Evolutionary conservation across 169 alveolate species (phyloP).

Genomic region (Cryptosporidium xiaoi): DNA sequence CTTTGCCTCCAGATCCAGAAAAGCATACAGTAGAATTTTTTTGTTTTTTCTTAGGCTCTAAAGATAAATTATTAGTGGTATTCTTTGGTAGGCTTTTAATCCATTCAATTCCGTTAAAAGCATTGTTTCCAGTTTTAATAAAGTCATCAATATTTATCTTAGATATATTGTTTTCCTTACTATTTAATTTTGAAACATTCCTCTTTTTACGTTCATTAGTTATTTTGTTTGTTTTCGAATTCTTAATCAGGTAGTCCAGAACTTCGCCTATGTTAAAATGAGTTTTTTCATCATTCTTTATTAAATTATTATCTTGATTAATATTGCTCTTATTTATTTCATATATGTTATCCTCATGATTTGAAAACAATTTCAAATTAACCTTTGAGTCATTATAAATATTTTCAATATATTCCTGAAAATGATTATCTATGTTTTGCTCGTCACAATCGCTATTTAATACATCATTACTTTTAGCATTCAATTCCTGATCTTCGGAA

Average conservation of each 20-base stretch:
- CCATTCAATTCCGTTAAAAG: slow-evolving; percentile 47
- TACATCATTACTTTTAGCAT: too few relatives aligned
- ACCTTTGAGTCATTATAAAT: too few relatives aligned
- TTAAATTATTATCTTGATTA: too few relatives aligned
- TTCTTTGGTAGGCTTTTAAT: slow-evolving; percentile 6
- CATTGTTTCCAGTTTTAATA: background rate
- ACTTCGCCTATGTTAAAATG: background rate
- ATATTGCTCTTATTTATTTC: too few relatives aligned
- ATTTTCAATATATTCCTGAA: too few relatives aligned
- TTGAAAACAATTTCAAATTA: too few relatives aligned
- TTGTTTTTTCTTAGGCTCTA: background rate
- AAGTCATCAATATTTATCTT: background rate
- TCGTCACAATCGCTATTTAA: too few relatives aligned
- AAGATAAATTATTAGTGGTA: background rate
- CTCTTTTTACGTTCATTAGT: background rate
- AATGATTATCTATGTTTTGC: too few relatives aligned
- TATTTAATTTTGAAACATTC: background rate
- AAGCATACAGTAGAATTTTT: background rate
- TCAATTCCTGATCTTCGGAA: too few relatives aligned
- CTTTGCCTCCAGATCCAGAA: background rate
- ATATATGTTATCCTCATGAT: too few relatives aligned
- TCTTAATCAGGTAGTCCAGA: background rate
- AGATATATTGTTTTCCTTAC: background rate
- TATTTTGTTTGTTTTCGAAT: background rate
- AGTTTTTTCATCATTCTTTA: too few relatives aligned